phyloP scores from a whole-genome alignment of 257 asterid species.

The Solanum pennellii region DNA sequence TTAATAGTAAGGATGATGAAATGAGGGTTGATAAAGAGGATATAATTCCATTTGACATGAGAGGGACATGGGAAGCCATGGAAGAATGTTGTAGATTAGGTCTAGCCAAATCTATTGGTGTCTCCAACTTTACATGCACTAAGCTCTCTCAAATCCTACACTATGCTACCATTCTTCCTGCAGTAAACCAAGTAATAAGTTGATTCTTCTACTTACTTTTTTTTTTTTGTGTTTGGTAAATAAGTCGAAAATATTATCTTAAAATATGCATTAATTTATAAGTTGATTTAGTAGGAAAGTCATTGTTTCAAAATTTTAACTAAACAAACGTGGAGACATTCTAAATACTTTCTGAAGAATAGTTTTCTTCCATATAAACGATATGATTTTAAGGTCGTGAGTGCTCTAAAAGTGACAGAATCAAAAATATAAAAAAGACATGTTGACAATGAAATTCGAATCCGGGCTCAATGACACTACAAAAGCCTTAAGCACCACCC shows the following conservation, averaged over 20 bases:
- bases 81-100: slow-evolving; percentile 38
- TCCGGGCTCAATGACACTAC: not conserved
- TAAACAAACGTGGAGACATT: too few species aligned
- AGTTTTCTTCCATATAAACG: not conserved
- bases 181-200: slow-evolving; percentile 35
- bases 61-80: slow-evolving; percentile 45
- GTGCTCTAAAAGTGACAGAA: not conserved
- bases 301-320: too few species aligned
- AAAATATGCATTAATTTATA: too few species aligned
- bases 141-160: slow-evolving; percentile 25
- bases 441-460: not conserved
- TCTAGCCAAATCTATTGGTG: slow-evolving; percentile 43
- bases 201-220: too few species aligned
- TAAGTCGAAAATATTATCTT: too few species aligned
- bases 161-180: slow-evolving; percentile 29
- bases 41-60: not conserved
- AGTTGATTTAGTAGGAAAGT: too few species aligned
- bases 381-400: not conserved
- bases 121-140: slow-evolving; percentile 39
- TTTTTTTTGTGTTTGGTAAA: too few species aligned
- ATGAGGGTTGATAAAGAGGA: not conserved
- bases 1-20: not conserved
- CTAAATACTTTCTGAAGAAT: too few species aligned
- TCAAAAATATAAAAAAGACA: too few species aligned
- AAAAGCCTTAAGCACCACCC: not conserved